A percentile compares a stretch with the other conserved stretches of the same genome.
Evolutionary conservation across 139 green algal species (phyloP).

Genomic region (Coccomyxa sp.): DNA sequence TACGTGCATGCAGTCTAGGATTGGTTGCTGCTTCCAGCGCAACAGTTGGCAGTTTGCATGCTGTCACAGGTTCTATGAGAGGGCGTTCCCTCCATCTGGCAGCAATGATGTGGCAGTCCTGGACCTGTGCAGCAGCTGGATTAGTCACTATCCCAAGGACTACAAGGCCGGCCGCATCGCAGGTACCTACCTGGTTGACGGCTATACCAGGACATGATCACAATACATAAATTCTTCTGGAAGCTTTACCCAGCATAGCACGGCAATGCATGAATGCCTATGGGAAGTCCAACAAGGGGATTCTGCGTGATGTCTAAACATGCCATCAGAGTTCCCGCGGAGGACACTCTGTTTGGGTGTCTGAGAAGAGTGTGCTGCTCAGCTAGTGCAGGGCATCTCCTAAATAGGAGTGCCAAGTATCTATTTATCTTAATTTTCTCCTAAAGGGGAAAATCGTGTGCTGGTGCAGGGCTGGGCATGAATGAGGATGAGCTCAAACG

Average conservation of each 20-base stretch:
- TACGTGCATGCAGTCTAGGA: neutral
- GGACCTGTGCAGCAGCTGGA: conserved; percentile 76
- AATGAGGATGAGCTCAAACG: conserved; percentile 74
- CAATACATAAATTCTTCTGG: neutral
- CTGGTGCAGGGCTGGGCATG: conserved; percentile 70
- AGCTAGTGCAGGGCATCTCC: no score
- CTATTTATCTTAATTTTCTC: no score
- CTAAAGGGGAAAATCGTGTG: no score
- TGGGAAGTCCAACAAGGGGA: no score
- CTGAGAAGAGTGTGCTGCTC: no score
- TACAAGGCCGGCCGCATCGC: conserved; percentile 70
- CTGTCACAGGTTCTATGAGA: conserved; percentile 54
- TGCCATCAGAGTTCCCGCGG: no score
- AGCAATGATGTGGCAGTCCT: conserved; percentile 47
- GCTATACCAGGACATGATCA: neutral
- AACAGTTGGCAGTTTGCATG: neutral
- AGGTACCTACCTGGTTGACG: conserved; percentile 19
- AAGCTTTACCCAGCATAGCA: no score
- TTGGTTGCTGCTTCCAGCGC: neutral
- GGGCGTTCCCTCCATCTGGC: conserved; percentile 55
- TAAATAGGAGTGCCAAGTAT: no score
- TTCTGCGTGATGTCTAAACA: no score
- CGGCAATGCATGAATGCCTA: no score
- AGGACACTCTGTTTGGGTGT: no score
- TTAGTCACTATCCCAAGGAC: conserved; percentile 78